Conservation (phyloP, 2,329 filamentous ascomycete genomes). For the Aureobasidium sp. region DNA sequence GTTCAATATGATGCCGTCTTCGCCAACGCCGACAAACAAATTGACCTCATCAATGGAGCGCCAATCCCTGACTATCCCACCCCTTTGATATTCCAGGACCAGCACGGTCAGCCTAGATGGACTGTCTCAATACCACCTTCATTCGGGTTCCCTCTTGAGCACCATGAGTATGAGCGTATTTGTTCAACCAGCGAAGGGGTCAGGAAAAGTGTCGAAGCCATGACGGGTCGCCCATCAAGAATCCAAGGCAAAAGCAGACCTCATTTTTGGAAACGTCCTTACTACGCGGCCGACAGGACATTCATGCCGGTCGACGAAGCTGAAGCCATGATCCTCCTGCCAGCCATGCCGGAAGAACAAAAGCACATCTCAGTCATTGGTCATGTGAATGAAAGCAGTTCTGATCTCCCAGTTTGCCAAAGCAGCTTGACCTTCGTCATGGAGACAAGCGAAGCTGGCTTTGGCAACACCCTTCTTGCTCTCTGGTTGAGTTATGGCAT, state of each 20-base stretch:
- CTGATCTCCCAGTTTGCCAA: conserved; percentile 44
- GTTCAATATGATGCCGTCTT: conserved; percentile 26
- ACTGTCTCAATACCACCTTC: conserved; percentile 68
- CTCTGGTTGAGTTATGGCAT: conserved; percentile 80
- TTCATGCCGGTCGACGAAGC: conserved; percentile 71
- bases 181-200: conserved; percentile 48
- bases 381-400: conserved; percentile 15
- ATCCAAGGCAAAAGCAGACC: conserved; percentile 25
- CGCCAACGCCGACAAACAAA: conserved; percentile 27
- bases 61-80: conserved; percentile 63
- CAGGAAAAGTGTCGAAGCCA: conserved; percentile 26
- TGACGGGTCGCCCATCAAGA: conserved; percentile 24
- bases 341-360: conserved; percentile 28
- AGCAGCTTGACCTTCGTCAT: conserved; percentile 70
- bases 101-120: conserved; percentile 60
- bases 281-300: conserved; percentile 56
- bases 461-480: conserved; percentile 68
- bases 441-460: conserved; percentile 63
- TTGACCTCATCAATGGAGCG: conserved; percentile 60
- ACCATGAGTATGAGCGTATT: conserved; percentile 60
- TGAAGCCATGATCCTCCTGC: conserved; percentile 54
- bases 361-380: conserved; percentile 14
- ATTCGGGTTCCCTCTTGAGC: conserved; percentile 57
- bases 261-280: conserved; percentile 41
- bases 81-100: conserved; percentile 61